Evolutionary conservation across 1,284 basidiomycete genomes (phyloP), one percentile per base, ranked within the genome.

Genomic region (Cutaneotrichosporon dermatis): DNA sequence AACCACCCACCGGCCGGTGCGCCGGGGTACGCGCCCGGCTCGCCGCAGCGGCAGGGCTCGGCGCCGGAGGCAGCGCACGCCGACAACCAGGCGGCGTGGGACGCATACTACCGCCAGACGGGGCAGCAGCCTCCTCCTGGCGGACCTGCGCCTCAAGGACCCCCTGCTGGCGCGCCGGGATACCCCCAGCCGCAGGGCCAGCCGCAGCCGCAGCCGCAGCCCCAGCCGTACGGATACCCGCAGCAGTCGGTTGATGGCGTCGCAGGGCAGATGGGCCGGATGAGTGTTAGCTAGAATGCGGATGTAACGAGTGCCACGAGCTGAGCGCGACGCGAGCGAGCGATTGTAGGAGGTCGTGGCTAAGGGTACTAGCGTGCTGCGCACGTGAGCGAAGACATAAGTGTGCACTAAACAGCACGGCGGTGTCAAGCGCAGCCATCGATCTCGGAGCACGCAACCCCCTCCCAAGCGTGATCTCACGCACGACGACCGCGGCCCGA

Each of bases 81-180:
- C 33, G 72, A 71, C 7, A 7, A 11, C 39, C 25, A 25, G 25
- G 25, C 25, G 25, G 25, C 25, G 25, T 25, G 25, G 25, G 25
- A 25, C 25, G 25, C 25, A 25, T 78, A 76, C 58, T 78, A 78
- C 64, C 67, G 72, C 36, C 66, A 69, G 42, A 69, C 73, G 13
- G 56, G 55, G 11, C 57, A 59, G 15, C 65, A 60, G n/a, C 63
- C 63, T 4, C 53, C 53, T 42, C 36, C 39, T 12, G 59, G 44
- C 16, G 43, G 34, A 49, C 25, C 25, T 25, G 25, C 25, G 25
- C 25, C 25, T 25, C 25, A 25, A 25, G 25, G 25, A 25, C 25
- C 25, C 25, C 25, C 25, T 25, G 50, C 61, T 44, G 36, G 48
- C 34, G 44, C 58, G 4, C 16, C 51, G 52, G 37, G 51, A 34